Percentiles rank a stretch among this genome's conserved stretches.
These are phyloP conservation scores for Babesia caballi DNA, from an alignment of 169 alveolate species.

Conservation along the genomic window DNA sequence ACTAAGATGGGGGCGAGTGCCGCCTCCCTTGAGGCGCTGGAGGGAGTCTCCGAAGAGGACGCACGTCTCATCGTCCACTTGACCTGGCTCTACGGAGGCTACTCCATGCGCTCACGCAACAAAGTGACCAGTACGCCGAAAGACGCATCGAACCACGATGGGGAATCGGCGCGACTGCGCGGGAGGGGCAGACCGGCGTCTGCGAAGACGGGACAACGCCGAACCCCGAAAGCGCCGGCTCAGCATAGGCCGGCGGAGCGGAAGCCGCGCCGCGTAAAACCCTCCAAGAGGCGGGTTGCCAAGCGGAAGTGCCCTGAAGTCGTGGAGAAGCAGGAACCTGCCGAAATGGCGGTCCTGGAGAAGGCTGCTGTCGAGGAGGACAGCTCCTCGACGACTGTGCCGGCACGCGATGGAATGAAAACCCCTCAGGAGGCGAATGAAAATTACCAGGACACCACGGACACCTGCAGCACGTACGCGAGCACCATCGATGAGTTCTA, in stretches of 20 bases:
- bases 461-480: background rate
- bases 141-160: background rate
- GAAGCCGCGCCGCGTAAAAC: background rate
- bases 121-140: background rate
- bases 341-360: background rate
- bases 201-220: background rate
- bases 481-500: background rate
- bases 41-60: conserved; percentile 56
- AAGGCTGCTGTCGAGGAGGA: background rate
- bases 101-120: conserved; percentile 30
- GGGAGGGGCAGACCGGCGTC: too few species aligned
- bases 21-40: background rate
- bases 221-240: background rate
- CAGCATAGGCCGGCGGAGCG: too few species aligned
- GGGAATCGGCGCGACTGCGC: background rate
- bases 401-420: background rate
- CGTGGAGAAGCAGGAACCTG: background rate
- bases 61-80: conserved; percentile 45
- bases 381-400: background rate
- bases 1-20: background rate
- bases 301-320: too few species aligned
- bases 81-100: conserved; percentile 66
- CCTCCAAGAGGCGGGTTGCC: too few species aligned
- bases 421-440: too few species aligned
- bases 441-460: background rate